Evolutionary conservation across 768 basidiomycete species (phyloP).

Genomic region (Tricholoma terreum): DNA sequence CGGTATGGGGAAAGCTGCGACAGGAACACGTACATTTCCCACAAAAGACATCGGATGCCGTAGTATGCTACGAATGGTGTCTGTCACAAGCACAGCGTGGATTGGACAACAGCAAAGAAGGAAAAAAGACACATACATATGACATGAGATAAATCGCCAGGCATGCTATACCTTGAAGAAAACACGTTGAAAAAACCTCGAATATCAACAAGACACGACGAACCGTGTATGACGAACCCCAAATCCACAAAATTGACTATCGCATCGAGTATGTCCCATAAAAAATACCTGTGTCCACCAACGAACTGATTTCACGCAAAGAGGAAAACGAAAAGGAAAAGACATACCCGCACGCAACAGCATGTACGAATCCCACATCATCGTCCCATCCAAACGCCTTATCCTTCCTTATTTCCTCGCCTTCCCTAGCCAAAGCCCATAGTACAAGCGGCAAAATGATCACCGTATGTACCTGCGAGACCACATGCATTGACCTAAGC

Average conservation of each 20-base stretch:
- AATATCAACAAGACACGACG: constrained; percentile 7
- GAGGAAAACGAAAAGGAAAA: background rate
- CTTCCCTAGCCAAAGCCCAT: constrained; percentile 41
- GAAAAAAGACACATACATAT: constrained; percentile 51
- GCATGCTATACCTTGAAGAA: constrained; percentile 53
- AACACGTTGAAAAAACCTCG: background rate
- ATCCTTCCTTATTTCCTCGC: constrained; percentile 49
- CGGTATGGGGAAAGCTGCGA: no score
- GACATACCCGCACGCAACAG: constrained; percentile 70
- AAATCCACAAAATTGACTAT: constrained; percentile 63
- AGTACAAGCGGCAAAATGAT: constrained; percentile 64
- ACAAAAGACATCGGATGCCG: constrained; percentile 71
- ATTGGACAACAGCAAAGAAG: constrained; percentile 1
- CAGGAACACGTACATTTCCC: constrained; percentile 65
- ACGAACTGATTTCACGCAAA: background rate
- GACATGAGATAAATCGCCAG: constrained; percentile 60
- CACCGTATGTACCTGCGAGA: constrained; percentile 71
- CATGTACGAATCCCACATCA: constrained; percentile 52
- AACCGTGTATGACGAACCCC: constrained; percentile 79
- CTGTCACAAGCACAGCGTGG: constrained; percentile 25
- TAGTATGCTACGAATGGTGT: constrained; percentile 80
- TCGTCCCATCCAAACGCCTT: constrained; percentile 76
- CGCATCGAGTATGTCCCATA: constrained; percentile 81
- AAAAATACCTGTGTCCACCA: constrained; percentile 48
- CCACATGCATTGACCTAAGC: constrained; percentile 63